Evolutionary conservation across 108 stramenopile genomes (phyloP), one percentile per base, ranked within the genome.

Genomic region (Schizochytrium sp.): DNA sequence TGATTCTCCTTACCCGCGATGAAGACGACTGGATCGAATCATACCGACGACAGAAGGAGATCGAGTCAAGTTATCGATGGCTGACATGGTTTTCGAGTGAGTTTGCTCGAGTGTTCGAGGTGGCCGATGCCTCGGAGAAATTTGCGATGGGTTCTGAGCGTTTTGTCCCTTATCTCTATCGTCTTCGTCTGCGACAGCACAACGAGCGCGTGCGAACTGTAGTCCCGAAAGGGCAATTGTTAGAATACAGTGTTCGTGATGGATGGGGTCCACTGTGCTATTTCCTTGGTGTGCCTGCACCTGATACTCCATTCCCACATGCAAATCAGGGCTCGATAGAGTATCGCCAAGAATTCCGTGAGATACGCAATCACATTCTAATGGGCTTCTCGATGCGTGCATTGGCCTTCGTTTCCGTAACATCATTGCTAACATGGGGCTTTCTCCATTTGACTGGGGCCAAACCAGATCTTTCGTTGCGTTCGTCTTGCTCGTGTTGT

Each of bases 201-300:
- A 83, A 55, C 38, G 76, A 83, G 5, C 47, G 76, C 47, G 76
- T 55, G 47, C 50, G 53, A 56, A 46, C 50, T 53, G 28, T 83
- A 5, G 76, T 83, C n/a, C 76, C 76, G 28, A 83, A 83, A 53
- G 3, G 28, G 50, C 47, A 83, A 53, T 53, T 83, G 2, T 40
- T 83, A n/a, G 76, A 55, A n/a, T 83, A 55, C 28, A 83, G 10
- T 10, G 76, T 83, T 47, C 47, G 50, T 10, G 76, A 83, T 10
- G 76, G 76, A 17, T 83, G 76, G 76, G 76, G 76, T 3, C 76
- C 76, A 15, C 40, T 83, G 76, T 83, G 76, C 40, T 13, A 83
- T 49, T 83, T 83, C n/a, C 76, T 83, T 7, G 76, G 53, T 38
- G 53, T 55, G 28, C 76, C 76, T 17, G 76, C 53, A 10, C 76